These are phyloP conservation scores for Persicaria maculosa DNA, from an alignment of 148 eudicot genomes.

Conservation along the genomic window DNA sequence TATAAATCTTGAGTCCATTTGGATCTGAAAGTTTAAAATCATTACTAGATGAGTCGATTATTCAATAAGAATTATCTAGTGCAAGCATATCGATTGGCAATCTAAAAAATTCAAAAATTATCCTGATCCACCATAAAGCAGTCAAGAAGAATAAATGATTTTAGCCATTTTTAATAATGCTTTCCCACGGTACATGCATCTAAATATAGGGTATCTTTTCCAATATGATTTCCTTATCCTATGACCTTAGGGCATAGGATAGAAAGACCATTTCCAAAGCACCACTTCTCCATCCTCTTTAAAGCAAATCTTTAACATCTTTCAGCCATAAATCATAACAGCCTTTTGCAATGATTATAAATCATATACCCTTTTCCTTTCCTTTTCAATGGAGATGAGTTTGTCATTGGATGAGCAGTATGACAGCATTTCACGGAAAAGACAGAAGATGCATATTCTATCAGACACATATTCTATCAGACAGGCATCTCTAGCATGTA, in stretches of 20 bases:
- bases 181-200: no score
- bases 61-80: background rate
- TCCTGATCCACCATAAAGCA: background rate
- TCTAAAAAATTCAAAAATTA: background rate
- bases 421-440: background rate
- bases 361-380: background rate
- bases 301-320: background rate
- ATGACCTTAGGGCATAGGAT: no score
- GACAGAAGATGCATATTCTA: background rate
- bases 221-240: no score
- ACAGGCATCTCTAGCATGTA: constrained; percentile 18
- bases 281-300: background rate
- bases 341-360: background rate
- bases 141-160: no score
- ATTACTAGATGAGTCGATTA: constrained; percentile 7
- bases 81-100: background rate
- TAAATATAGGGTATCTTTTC: no score
- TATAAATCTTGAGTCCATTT: constrained; percentile 20
- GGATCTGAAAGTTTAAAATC: constrained; percentile 30
- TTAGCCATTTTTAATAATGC: no score
- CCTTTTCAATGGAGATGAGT: background rate
- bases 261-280: background rate
- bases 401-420: background rate
- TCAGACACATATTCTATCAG: background rate
- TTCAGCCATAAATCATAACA: background rate